Base-by-base conservation (phyloP, 768 basidiomycete species). In the Boletus sp. region DNA sequence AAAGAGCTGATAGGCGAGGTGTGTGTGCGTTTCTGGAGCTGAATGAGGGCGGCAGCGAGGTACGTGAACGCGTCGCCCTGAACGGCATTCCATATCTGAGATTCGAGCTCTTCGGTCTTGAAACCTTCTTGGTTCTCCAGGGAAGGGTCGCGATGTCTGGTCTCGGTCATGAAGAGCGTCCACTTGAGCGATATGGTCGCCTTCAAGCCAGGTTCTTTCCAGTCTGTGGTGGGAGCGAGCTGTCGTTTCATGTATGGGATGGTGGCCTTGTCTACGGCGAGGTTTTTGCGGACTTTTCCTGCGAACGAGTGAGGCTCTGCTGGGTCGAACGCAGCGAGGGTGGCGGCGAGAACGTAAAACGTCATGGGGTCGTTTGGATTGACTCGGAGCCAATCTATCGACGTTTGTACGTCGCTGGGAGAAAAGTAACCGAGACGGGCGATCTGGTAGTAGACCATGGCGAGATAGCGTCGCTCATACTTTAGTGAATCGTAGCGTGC, bases 131-230 rank as follows among this genome's bases (percentile, higher is more conserved):
- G 77, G 62, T 83, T 78, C 62, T 90, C 87, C 37, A 94, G 71
- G 5, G 79, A 77, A 2, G 83, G 74, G 62, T 91, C 84, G 18
- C 82, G 80, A 67, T 88, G 85, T 28, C 92, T 80, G 7, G 84
- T 80, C 60, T 91, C 86, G 1, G 91, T 86, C 61, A 93, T 76
- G 70, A 92, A 92, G 56, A 95, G 77, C 0, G 92, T 89, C 92
- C 92, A 95, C 66, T 92, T 91, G 39, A 97, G 78, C n/a, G 89
- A 72, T 6, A 94, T 66, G 2, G 81, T 78, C 0, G 91, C 86
- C 65, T 87, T 90, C 15, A 96, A 72, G 2, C 85, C 84, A 1
- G 78, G 73, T 18, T 88, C 85, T 52, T 80, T 86, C 91, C 92
- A 94, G 15, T 78, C 72, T 2, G 81, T 73, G 3, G 78, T 62